Percentiles rank a stretch among this genome's conserved stretches.
Evolutionary conservation across 1,139 yeast genomes (phyloP).

Genomic region (Yamadazyma membranifaciens): DNA sequence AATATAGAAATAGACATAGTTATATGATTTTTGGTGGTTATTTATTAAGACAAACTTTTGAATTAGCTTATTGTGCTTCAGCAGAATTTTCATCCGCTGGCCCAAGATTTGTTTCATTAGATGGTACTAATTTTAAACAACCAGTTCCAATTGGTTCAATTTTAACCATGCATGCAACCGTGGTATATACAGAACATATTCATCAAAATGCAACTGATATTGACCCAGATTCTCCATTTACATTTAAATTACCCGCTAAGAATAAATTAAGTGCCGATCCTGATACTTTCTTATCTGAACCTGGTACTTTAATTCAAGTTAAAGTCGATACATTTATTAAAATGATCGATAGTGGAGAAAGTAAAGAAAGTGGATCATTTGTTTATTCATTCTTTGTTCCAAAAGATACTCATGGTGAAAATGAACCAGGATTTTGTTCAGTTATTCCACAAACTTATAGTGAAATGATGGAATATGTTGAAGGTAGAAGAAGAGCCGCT

Average conservation of each 20-base stretch:
- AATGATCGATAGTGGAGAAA: slow-evolving; percentile 56
- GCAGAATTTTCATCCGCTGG: slow-evolving; percentile 82
- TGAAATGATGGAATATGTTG: slow-evolving; percentile 89
- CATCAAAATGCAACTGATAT: slow-evolving; percentile 29
- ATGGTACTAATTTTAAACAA: slow-evolving; percentile 84
- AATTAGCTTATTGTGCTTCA: slow-evolving; percentile 87
- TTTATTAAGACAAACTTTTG: slow-evolving; percentile 85
- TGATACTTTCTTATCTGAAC: slow-evolving; percentile 61
- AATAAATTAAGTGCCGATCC: slow-evolving; percentile 53
- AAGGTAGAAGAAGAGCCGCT: slow-evolving; percentile 84
- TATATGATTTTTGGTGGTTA: slow-evolving; percentile 96
- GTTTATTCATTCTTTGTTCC: slow-evolving; percentile 88
- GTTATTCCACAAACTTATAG: slow-evolving; percentile 85
- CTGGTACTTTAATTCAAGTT: slow-evolving; percentile 89
- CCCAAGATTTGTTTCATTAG: slow-evolving; percentile 86
- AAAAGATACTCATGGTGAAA: slow-evolving; percentile 35
- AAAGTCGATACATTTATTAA: slow-evolving; percentile 81
- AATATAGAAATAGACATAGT: slow-evolving; percentile 89
- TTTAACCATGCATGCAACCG: slow-evolving; percentile 73
- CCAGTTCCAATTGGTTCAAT: slow-evolving; percentile 97
- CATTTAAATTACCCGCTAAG: slow-evolving; percentile 56
- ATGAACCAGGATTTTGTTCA: slow-evolving; percentile 50
- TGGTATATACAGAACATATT: slow-evolving; percentile 79
- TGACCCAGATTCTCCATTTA: slow-evolving; percentile 38
- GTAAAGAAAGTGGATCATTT: slow-evolving; percentile 79